Evolutionary conservation across 73 alveolate species (phyloP), one percentile per base, ranked within the genome.

Genomic region (Blepharisma stoltei): DNA sequence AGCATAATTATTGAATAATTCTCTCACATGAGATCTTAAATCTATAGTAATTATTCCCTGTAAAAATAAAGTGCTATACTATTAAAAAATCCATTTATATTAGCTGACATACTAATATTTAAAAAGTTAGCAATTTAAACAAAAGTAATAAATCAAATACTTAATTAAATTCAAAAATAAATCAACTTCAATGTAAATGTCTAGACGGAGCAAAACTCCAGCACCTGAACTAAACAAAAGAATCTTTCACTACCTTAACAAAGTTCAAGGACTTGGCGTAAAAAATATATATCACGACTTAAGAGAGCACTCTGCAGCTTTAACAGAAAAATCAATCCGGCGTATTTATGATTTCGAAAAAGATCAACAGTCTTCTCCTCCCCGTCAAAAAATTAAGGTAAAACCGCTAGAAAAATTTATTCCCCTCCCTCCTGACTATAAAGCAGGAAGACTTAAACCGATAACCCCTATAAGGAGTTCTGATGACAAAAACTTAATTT

Each of bases 141-240:
- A 32, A 32, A 32, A 32, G 3, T 32, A 1, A 32, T 1, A 1
- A 32, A 32, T 32, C 41, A 32, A 32, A 3, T 32, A 32, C 41
- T 32, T 32, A 32, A 32, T 32, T 32, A 32, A 32, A 32, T 32
- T 32, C 41, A 32, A 32, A 32, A 32, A 32, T 32, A 32, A 32
- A 32, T 32, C 41, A 32, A 3, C 41, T 32, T 32, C 41, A 32
- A 32, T 32, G 41, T 32, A 32, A 32, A 32, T 32, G 41, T 32
- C 41, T 32, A 52, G 66, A 14, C n/a, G 66, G 27, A 52, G n/a
- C 23, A 52, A 52, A 52, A 52, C 66, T 52, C 66, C 66, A 52
- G 23, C 23, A 20, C 66, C 66, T 52, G 27, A 52, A 20, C 23
- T 52, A 20, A 52, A 52, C 27, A 52, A 52, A 52, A 52, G 23